Percentiles rank a stretch among this genome's conserved stretches.
These are phyloP conservation scores for Saccharum officinarum DNA, from an alignment of 176 grass and related monocot genomes.

Conservation along the genomic window DNA sequence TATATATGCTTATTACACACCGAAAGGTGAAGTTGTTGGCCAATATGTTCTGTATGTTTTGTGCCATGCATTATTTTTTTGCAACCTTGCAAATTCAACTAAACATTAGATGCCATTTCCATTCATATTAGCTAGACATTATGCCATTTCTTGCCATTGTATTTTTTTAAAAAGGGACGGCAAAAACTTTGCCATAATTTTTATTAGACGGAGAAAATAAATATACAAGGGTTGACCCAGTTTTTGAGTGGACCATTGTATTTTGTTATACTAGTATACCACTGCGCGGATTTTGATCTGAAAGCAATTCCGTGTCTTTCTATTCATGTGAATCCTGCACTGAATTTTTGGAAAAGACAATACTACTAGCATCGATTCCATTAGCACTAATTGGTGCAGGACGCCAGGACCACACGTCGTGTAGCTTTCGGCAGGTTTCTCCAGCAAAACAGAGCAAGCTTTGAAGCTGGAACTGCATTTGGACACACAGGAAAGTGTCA, in stretches of 20 bases:
- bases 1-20: neutral
- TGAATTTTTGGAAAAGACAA: neutral
- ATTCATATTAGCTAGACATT: neutral
- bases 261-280: neutral
- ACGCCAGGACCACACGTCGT: neutral
- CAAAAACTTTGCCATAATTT: no score
- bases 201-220: no score
- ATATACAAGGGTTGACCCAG: no score
- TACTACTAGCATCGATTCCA: conserved; percentile 31
- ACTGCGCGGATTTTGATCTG: neutral
- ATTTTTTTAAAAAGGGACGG: no score
- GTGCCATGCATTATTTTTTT: no score
- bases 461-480: conserved; percentile 54
- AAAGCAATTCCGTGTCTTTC: neutral
- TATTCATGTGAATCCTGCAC: neutral
- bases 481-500: conserved; percentile 29
- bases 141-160: no score
- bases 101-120: neutral
- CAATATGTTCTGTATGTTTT: neutral
- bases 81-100: no score
- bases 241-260: no score
- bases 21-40: conserved; percentile 16
- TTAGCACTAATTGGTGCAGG: neutral
- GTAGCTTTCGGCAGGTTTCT: conserved; percentile 25
- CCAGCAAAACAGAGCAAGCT: conserved; percentile 30